A percentile compares a stretch with the other conserved stretches of the same genome.
Evolutionary conservation across 108 stramenopile genomes (phyloP).

Genomic region (Licmophora abbreviata): DNA sequence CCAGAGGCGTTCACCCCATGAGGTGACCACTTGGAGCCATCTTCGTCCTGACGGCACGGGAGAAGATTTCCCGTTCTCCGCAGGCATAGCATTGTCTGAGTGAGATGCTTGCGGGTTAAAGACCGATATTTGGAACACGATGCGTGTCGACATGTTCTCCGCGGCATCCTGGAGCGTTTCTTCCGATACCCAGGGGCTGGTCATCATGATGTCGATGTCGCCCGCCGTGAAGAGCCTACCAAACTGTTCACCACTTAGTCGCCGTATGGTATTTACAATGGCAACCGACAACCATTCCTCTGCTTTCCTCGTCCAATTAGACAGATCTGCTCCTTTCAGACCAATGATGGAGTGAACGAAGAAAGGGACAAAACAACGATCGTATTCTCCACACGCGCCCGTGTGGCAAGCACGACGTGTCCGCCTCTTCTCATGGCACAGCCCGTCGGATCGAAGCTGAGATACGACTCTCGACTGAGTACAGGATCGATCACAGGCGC

Average conservation of each 20-base stretch:
- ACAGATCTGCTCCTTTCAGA: constrained; percentile 25
- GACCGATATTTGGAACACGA: no score
- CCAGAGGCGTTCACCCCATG: no score
- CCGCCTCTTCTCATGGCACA: constrained; percentile 47
- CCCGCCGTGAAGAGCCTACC: constrained; percentile 17
- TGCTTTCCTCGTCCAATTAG: constrained; percentile 6
- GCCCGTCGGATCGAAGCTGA: constrained; percentile 25
- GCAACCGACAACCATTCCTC: constrained; percentile 5
- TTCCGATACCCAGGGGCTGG: constrained; percentile 38
- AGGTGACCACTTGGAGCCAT: no score
- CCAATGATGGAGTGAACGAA: constrained; percentile 62
- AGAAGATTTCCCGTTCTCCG: no score
- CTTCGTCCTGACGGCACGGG: no score
- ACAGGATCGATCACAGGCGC: constrained; percentile 65
- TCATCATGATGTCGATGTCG: constrained; percentile 31
- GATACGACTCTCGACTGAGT: constrained; percentile 41
- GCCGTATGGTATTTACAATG: background rate
- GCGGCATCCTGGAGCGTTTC: no score
- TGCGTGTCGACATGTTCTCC: no score
- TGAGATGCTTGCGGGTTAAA: no score
- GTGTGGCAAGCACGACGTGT: constrained; percentile 55
- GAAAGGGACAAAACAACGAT: constrained; percentile 68
- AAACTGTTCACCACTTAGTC: background rate
- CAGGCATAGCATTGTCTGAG: no score
- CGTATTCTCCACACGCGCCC: constrained; percentile 54